Evolutionary conservation across 1,284 basidiomycete species (phyloP).

Genomic region (Tremellales sp.): DNA sequence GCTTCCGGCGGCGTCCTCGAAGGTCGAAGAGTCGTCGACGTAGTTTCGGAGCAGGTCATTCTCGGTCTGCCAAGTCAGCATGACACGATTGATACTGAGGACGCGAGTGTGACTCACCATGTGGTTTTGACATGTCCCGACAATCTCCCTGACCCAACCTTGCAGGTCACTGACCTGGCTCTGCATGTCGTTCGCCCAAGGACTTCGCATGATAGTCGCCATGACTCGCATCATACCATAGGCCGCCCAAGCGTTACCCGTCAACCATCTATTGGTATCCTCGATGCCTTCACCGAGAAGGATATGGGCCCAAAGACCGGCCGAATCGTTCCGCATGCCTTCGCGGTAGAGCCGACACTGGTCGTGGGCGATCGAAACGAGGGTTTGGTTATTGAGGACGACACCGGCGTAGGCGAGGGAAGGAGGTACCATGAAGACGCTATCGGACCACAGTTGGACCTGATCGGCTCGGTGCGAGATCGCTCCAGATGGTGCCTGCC

Average conservation of each 20-base stretch:
- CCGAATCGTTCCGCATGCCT: slow-evolving; percentile 31
- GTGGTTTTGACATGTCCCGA: slow-evolving; percentile 42
- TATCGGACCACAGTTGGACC: slow-evolving; percentile 54
- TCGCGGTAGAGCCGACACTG: slow-evolving; percentile 75
- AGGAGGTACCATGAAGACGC: slow-evolving; percentile 72
- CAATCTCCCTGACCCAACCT: slow-evolving; percentile 51
- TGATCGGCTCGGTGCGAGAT: slow-evolving; percentile 61
- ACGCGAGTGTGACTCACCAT: slow-evolving; percentile 25
- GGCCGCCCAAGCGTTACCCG: slow-evolving; percentile 54
- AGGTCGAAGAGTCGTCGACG: slow-evolving; percentile 58
- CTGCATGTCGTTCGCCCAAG: slow-evolving; percentile 35
- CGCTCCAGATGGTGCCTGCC: slow-evolving; percentile 64
- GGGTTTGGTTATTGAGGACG: slow-evolving; percentile 60
- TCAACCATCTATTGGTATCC: slow-evolving; percentile 43
- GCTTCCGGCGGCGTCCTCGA: slow-evolving; percentile 70
- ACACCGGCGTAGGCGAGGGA: slow-evolving; percentile 87
- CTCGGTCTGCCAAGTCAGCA: slow-evolving; percentile 49
- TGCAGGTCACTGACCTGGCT: slow-evolving; percentile 47
- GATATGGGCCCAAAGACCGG: slow-evolving; percentile 47
- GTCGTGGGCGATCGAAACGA: slow-evolving; percentile 66
- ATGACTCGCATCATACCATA: slow-evolving; percentile 53
- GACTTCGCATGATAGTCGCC: slow-evolving; percentile 50
- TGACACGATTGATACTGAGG: not conserved
- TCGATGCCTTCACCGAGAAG: slow-evolving; percentile 29
- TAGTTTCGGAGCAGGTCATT: slow-evolving; percentile 72